Base-by-base conservation (phyloP, 1,284 basidiomycete genomes). In the Cryptococcus sp. region DNA sequence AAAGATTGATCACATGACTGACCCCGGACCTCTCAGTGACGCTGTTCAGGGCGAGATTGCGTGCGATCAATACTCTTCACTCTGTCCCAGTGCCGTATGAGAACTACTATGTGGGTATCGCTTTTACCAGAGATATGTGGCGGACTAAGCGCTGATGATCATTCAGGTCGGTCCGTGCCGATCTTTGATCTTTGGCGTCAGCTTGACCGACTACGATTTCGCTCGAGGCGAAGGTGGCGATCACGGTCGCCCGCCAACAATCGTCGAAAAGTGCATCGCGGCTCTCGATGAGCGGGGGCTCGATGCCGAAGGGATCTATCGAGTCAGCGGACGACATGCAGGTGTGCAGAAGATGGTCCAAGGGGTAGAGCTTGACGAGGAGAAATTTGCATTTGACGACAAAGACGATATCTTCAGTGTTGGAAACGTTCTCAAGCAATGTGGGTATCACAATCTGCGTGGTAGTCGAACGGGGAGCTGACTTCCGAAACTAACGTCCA, bases 191-290 rank as follows among this genome's bases (percentile, higher is more conserved):
- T 98, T 98, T 73, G 95, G 95, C 23, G 88, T 97, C 62, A 88
- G 86, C 63, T 80, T 99, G 54, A 87, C 88, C 53, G 94, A 98
- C 75, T 98, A 99, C 73, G 91, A 93, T 13, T 92, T 89, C 35
- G 85, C 89, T 5, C 86, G 91, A 61, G 85, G 85, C 50, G 82
- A 82, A 41, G 88, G 90, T 45, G 84, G 85, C 11, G 85, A 91
- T 65, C 75, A 79, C 22, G 77, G 77, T 4, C 57, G 71, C 30
- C 82, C 90, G 2, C 95, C 95, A 0, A 88, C 88, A 71, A 89
- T 98, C 57, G 82, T 98, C 11, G 83, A 83, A 58, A 86, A 94
- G 63, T 94, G 91, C 75, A 87, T 96, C 58, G 82, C 85, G 53
- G 92, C 92, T 66, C 85, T 97, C 41, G 92, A 96, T 69, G 82